A percentile compares a stretch with the other conserved stretches of the same genome.
phyloP scores from a whole-genome alignment of 2,329 filamentous ascomycete genomes.

The Alternaria angustiovoidea region DNA sequence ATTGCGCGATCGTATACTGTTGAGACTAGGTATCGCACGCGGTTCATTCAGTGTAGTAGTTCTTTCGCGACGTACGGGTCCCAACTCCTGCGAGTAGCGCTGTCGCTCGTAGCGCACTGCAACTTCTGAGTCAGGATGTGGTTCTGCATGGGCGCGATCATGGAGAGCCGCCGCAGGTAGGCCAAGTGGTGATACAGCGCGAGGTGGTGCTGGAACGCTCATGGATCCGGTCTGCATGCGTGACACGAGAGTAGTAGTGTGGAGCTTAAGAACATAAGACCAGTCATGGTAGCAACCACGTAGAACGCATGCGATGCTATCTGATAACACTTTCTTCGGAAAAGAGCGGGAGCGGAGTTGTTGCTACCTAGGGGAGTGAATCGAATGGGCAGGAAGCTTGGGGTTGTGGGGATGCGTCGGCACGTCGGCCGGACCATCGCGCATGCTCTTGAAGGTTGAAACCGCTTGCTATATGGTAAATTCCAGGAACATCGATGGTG shows the following conservation, averaged over 20 bases:
- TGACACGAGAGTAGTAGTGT: background rate
- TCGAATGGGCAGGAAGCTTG: background rate
- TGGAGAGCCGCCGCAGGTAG: slow-evolving; percentile 24
- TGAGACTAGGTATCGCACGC: background rate
- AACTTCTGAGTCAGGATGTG: slow-evolving; percentile 32
- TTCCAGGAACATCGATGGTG: accelerated
- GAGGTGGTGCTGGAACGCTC: slow-evolving; percentile 17
- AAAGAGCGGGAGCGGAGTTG: background rate
- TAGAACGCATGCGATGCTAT: background rate
- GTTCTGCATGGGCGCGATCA: slow-evolving; percentile 5
- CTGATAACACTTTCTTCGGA: background rate
- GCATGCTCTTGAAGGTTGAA: background rate
- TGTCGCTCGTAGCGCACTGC: slow-evolving; percentile 27
- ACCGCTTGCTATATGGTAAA: background rate
- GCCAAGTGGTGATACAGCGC: slow-evolving; percentile 13
- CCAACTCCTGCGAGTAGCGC: slow-evolving; percentile 28
- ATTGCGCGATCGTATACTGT: slow-evolving; percentile 15
- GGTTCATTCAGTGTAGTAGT: background rate
- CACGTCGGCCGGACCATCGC: background rate
- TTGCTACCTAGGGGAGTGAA: background rate
- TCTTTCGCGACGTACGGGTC: slow-evolving; percentile 1
- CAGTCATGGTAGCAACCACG: background rate
- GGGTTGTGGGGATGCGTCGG: background rate
- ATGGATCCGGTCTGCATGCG: slow-evolving; percentile 5
- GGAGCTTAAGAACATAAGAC: background rate